Conservation (phyloP, 768 basidiomycete genomes). For the Rhizopogon salebrosus region DNA sequence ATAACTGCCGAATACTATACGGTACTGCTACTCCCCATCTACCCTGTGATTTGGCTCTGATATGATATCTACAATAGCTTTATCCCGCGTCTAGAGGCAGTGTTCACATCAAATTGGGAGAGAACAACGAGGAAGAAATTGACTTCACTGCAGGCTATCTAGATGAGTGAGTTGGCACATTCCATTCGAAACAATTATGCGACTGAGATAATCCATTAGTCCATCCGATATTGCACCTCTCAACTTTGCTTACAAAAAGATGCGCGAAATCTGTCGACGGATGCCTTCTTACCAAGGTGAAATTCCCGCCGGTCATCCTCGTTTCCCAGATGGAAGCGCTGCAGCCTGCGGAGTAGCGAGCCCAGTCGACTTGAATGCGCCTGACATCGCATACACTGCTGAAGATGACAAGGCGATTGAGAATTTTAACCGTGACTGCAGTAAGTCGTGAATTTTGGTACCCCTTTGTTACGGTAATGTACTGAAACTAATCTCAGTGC, state of each 20-base stretch:
- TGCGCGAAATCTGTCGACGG: slow-evolving; percentile 26
- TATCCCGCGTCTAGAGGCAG: slow-evolving; percentile 45
- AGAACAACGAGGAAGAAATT: slow-evolving; percentile 34
- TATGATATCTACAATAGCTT: slow-evolving; percentile 8
- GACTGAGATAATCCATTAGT: slow-evolving; percentile 6
- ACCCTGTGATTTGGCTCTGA: background rate
- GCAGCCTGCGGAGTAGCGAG: slow-evolving; percentile 20
- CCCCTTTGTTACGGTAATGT: background rate
- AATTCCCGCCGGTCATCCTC: slow-evolving; percentile 11
- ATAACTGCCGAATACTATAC: slow-evolving; percentile 21
- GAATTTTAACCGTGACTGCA: slow-evolving; percentile 14
- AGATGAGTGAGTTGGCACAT: slow-evolving; percentile 30
- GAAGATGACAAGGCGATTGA: slow-evolving; percentile 33
- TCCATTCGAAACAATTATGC: background rate
- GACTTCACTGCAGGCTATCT: slow-evolving; percentile 45
- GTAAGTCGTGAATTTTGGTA: slow-evolving; percentile 9
- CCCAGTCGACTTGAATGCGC: slow-evolving; percentile 20
- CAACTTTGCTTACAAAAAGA: slow-evolving; percentile 23
- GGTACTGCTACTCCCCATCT: slow-evolving; percentile 16
- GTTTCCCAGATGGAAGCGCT: slow-evolving; percentile 16
- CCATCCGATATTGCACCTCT: slow-evolving; percentile 21
- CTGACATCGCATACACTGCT: slow-evolving; percentile 26
- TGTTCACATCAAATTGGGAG: slow-evolving; percentile 40
- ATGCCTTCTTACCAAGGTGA: slow-evolving; percentile 41
- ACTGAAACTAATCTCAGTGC: slow-evolving; percentile 11